These are phyloP conservation scores for Diatrype stigma DNA, from an alignment of 2,329 filamentous ascomycete genomes.

Conservation along the genomic window DNA sequence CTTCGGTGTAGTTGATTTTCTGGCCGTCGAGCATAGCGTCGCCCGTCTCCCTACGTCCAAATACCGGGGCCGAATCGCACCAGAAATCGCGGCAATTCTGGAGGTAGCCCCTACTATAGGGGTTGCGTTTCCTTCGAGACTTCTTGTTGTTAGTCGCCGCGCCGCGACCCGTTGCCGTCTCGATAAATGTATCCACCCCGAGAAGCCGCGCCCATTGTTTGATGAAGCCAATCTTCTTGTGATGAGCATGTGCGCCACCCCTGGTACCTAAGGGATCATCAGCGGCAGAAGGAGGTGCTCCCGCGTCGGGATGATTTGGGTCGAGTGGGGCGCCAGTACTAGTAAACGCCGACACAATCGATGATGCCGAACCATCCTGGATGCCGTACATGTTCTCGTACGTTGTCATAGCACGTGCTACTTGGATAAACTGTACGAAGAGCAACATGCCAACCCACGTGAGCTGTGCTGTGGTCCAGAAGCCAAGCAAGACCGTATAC, in stretches of 20 bases:
- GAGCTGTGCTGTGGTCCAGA: slow-evolving; percentile 81
- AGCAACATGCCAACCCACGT: slow-evolving; percentile 98
- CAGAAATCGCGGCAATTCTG: slow-evolving; percentile 95
- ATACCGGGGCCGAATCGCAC: slow-evolving; percentile 82
- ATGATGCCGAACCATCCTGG: slow-evolving; percentile 50
- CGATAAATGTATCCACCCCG: slow-evolving; percentile 89
- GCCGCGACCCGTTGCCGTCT: slow-evolving; percentile 81
- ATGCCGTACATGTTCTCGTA: slow-evolving; percentile 94
- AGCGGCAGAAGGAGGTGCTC: slow-evolving; percentile 38
- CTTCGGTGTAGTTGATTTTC: slow-evolving; percentile 76
- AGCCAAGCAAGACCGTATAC: slow-evolving; percentile 73
- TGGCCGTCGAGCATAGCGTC: slow-evolving; percentile 73
- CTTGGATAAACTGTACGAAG: slow-evolving; percentile 88
- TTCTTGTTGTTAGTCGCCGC: slow-evolving; percentile 50
- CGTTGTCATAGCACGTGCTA: slow-evolving; percentile 88
- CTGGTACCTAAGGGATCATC: slow-evolving; percentile 35
- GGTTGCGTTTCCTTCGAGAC: slow-evolving; percentile 64
- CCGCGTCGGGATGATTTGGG: slow-evolving; percentile 58
- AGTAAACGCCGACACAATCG: slow-evolving; percentile 68
- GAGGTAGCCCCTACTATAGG: slow-evolving; percentile 78
- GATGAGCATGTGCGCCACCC: slow-evolving; percentile 41
- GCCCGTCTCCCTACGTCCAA: slow-evolving; percentile 70
- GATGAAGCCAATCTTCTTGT: slow-evolving; percentile 61
- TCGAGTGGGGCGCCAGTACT: slow-evolving; percentile 72
- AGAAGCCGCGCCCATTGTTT: slow-evolving; percentile 79